These are phyloP conservation scores for Alternaria metachromatica DNA, from an alignment of 2,329 filamentous ascomycete species.

Conservation along the genomic window DNA sequence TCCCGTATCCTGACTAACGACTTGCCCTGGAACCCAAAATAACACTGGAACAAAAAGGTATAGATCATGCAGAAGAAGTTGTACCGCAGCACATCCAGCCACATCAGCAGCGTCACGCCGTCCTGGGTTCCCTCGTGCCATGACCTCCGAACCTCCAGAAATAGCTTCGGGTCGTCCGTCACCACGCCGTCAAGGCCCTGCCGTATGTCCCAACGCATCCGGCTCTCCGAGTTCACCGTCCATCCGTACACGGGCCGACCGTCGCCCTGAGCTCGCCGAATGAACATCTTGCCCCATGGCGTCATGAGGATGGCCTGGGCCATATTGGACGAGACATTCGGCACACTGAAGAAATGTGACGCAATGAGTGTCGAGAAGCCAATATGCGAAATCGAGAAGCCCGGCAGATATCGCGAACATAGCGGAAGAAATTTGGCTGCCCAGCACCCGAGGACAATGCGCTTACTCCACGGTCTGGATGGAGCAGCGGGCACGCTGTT, in stretches of 20 bases:
- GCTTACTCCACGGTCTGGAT: slow-evolving; percentile 68
- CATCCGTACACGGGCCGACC: slow-evolving; percentile 74
- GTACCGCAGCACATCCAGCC: slow-evolving; percentile 40
- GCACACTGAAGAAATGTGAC: slow-evolving; percentile 70
- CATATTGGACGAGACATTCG: slow-evolving; percentile 80
- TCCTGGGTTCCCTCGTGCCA: slow-evolving; percentile 49
- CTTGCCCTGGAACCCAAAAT: slow-evolving; percentile 36
- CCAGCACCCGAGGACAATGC: slow-evolving; percentile 85
- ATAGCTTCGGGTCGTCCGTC: slow-evolving; percentile 79
- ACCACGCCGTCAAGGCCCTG: slow-evolving; percentile 77
- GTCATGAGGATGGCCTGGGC: slow-evolving; percentile 72
- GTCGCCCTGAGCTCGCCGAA: slow-evolving; percentile 63
- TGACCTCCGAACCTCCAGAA: slow-evolving; percentile 61
- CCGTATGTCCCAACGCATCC: slow-evolving; percentile 82
- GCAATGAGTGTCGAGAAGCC: slow-evolving; percentile 72
- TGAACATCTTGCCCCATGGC: slow-evolving; percentile 70
- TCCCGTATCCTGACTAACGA: slow-evolving; percentile 21
- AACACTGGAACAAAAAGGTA: slow-evolving; percentile 39
- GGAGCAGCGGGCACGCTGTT: slow-evolving; percentile 55
- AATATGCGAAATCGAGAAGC: slow-evolving; percentile 71
- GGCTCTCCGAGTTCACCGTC: slow-evolving; percentile 81
- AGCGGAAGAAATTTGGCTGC: slow-evolving; percentile 74
- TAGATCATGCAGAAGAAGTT: slow-evolving; percentile 46
- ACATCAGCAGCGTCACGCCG: slow-evolving; percentile 35
- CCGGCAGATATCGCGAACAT: slow-evolving; percentile 66